Base-by-base conservation (phyloP, 2,329 filamentous ascomycete genomes). In the Clarireedia sp. region DNA sequence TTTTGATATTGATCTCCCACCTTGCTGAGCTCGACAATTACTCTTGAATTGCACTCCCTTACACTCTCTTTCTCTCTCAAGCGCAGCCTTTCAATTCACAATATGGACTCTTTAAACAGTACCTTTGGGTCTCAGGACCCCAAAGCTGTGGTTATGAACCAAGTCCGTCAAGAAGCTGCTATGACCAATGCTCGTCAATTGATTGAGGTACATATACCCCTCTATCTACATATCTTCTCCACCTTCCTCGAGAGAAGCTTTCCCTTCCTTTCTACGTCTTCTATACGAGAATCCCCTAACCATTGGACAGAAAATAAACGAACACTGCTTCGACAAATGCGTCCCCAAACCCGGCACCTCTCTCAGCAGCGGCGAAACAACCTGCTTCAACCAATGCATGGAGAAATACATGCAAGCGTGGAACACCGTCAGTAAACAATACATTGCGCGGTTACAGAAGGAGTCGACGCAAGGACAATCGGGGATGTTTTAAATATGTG, bases 371-470 rank as follows among this genome's bases (percentile, higher is more conserved):
- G 72, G 78, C 71, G 88, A 92, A 70, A 76, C 82, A 67, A 76
- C 79, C 21, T 92, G 88, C 74, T 78, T 88, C 67, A 87, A 80
- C 19, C 77, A 79, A 58, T 92, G 88, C 75, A 88, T 90, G 82
- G 87, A 91, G 66, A 91, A 91, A 72, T 92, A 91, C 77, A 89
- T 91, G 77, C 74, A 78, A 33, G 80, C 86, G 10, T 92, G 88
- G 88, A 90, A 90, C 73, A 74, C 79, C 60, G 83, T 89, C 66
- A 87, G 84, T 74, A 71, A 77, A 48, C 77, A 83, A 41, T 90
- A 89, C 70, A 80, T 89, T 66, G 71, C 54, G 19, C 57, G 68
- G 57, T 65, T 70, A 62, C 64, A 69, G 51, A 57, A 62, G 46
- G 66, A 70, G 52, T 52, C 52, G 21, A 17, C 37, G 19, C 38